Base-by-base conservation (phyloP, 495 filamentous ascomycete genomes). In the Clavariopsis aquatica region DNA sequence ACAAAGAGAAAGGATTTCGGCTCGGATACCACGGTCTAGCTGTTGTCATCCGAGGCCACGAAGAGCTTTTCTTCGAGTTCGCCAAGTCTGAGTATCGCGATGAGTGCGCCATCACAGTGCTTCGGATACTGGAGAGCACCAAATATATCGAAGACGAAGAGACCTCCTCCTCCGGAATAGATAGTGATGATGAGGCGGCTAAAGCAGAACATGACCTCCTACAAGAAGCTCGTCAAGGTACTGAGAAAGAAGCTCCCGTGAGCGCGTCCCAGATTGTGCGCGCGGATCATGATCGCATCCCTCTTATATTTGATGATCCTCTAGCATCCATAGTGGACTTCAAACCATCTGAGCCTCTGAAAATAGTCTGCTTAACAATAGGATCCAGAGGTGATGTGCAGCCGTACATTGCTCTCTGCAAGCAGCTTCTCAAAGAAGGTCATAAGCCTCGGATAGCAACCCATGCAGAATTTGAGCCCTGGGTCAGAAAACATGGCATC, bases 61-160 rank as follows among this genome's bases (percentile, higher is more conserved):
- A 98, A 73, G 95, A 98, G 72, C 77, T 98, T 1, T 98, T 98
- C 75, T 98, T 98, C 73, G 94, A 98, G 71, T 98, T 98, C 73
- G 82, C 82, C 62, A 79, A 85, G 15, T 75, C 83, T 4, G 92
- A 91, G 57, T 81, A 83, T 51, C 85, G 94, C 51, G 92, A 98
- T 71, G 94, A 98, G 72, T 97, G 92, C 71, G 83, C 87, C 1
- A 83, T 93, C 26, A 96, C 90, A 8, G 74, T 98, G 12, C 81
- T 91, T 49, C 87, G 89, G 55, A 84, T 82, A 62, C 78, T 97
- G 0, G 91, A 95, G 59, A 86, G 85, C 0, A 81, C 86, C 28
- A 83, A 84, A 29, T 90, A 86, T 61, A 77, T 96, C 22, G 79
- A 85, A 58, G 92, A 92, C 69, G 89, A 89, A 2, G 84, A 84